Evolutionary conservation across 129 eudicot genomes (phyloP), one percentile per base, ranked within the genome.

Genomic region (Sambucus nigra): DNA sequence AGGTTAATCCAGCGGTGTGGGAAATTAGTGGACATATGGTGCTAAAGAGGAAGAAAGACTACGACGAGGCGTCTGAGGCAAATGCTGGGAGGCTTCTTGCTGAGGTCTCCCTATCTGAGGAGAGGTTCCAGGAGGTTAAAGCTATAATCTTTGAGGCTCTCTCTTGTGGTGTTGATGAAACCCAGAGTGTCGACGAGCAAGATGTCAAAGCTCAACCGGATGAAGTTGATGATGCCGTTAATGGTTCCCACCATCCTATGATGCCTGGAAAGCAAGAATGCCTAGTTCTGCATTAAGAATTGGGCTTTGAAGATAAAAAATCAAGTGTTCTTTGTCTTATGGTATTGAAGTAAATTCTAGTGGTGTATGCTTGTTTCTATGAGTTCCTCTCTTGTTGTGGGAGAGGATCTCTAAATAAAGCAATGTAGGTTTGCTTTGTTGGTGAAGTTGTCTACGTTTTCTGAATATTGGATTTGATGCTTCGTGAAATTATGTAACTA

Each of bases 1-100:
- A 92, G 69, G 99, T 92, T 70, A 92, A 92, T 57, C 99, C 99
- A 1, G 99, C 99, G 5, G 99, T 86, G 47, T 92, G 99, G 99
- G 99, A 92, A 68, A 92, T 92, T 49, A 92, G 99, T 33, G 99
- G 99, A 35, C 99, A 92, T 58, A 92, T 92, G 87, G 99, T 80
- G 51, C 59, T 92, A 75, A 92, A 92, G 73, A 58, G 99, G 46
- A 86, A 71, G 66, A 47, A 86, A 65, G 99, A 92, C 65, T 92
- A 74, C 8, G 80, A 86, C 13, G 94, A 62, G 69, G 99, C 96
- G 29, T 74, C 87, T 0, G 96, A 92, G 76, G 94, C 55, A 40
- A 92, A 92, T 55, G 99, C 99, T 7, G 86, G 99, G 96, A 80
- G 82, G 81, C 96, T 92, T 66, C 80, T 92, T 2, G 99, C 99